These are phyloP conservation scores for Globisporangium solare DNA, from an alignment of 352 stramenopile species.

Conservation along the genomic window DNA sequence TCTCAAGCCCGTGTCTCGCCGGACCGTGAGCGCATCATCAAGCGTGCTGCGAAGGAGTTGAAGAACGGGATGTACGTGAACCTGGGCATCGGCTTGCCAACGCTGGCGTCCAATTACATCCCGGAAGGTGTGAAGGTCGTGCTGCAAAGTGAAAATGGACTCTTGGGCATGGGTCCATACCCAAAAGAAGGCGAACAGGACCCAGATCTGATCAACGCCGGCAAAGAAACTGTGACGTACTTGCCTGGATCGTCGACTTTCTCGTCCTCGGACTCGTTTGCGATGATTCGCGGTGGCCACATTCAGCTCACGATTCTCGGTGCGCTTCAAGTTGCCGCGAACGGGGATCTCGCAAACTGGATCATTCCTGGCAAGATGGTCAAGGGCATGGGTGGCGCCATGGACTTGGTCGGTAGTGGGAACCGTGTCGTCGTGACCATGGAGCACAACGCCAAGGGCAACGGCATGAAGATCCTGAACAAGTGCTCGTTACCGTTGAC, in stretches of 20 bases:
- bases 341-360: constrained; percentile 95
- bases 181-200: constrained; percentile 86
- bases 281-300: constrained; percentile 95
- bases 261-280: constrained; percentile 92
- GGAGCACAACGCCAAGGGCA: constrained; percentile 95
- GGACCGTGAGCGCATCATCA: constrained; percentile 91
- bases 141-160: constrained; percentile 95
- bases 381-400: constrained; percentile 97
- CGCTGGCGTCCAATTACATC: constrained; percentile 94
- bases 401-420: constrained; percentile 94
- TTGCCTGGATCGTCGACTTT: constrained; percentile 92
- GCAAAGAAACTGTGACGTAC: constrained; percentile 96
- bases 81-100: constrained; percentile 95
- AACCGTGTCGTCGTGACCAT: constrained; percentile 96
- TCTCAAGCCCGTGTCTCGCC: constrained; percentile 62
- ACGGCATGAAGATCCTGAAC: constrained; percentile 93
- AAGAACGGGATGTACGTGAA: constrained; percentile 98
- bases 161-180: constrained; percentile 94
- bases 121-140: constrained; percentile 92
- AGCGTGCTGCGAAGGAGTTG: constrained; percentile 85
- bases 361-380: constrained; percentile 96
- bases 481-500: constrained; percentile 93
- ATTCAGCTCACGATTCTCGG: constrained; percentile 96
- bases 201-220: constrained; percentile 96
- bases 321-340: constrained; percentile 90